phyloP scores from a whole-genome alignment of 176 grass and related monocot genomes.

The Tuctoria greenei region DNA sequence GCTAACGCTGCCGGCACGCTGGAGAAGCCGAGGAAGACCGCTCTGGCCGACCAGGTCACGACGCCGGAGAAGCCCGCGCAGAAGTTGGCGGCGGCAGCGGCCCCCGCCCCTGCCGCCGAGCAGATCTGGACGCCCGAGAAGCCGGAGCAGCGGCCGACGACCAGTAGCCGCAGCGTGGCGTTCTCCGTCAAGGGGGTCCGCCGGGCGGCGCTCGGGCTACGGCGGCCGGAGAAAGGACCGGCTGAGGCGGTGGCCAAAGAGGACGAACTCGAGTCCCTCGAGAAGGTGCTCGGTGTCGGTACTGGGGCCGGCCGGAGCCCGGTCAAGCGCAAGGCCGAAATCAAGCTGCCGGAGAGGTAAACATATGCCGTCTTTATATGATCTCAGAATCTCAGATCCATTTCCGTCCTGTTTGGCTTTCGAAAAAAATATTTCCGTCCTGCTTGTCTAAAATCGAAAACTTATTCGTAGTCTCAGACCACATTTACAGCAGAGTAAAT shows the following conservation, averaged over 20 bases:
- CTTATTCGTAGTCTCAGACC: neutral
- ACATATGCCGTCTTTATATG: neutral
- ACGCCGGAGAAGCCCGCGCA: slow-evolving; percentile 31
- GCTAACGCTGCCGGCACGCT: neutral
- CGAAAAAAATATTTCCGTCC: neutral
- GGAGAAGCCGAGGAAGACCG: slow-evolving; percentile 15
- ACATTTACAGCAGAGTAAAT: neutral
- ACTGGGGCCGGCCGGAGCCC: slow-evolving; percentile 7
- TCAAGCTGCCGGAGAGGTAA: slow-evolving; percentile 78
- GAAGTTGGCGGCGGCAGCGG: neutral
- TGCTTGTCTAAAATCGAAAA: neutral
- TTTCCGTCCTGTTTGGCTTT: neutral
- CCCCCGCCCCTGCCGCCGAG: too few species aligned
- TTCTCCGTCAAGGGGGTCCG: slow-evolving; percentile 65
- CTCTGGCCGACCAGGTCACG: neutral
- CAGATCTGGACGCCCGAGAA: slow-evolving; percentile 57
- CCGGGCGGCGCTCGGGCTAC: slow-evolving; percentile 45
- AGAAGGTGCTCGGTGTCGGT: slow-evolving; percentile 39
- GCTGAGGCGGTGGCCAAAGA: neutral
- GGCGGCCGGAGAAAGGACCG: neutral
- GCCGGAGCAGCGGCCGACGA: slow-evolving; percentile 41
- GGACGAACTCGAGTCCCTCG: slow-evolving; percentile 46
- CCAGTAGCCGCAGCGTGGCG: slow-evolving; percentile 40
- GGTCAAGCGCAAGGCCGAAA: slow-evolving; percentile 34
- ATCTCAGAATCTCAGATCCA: neutral